Conservation (phyloP, 768 basidiomycete species). For the Artomyces pyxidatus region DNA sequence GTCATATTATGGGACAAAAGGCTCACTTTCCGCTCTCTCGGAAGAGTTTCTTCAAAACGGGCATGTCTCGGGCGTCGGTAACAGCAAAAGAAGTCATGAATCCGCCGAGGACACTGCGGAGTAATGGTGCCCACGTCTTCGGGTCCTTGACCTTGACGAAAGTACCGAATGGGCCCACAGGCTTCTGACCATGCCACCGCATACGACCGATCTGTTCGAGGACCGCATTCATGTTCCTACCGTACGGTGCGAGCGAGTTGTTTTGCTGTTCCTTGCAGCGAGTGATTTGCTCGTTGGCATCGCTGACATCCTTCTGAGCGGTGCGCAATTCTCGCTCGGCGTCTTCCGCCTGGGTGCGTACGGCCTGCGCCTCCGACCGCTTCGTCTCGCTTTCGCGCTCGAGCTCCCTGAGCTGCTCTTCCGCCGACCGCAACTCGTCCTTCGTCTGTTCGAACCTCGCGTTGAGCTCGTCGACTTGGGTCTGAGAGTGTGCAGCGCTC, state of each 20-base stretch:
- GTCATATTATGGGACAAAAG: no score
- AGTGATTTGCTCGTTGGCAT: slow-evolving; percentile 42
- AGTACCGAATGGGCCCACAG: slow-evolving; percentile 74
- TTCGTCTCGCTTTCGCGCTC: not conserved
- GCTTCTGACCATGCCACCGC: slow-evolving; percentile 57
- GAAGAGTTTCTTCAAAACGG: slow-evolving; percentile 46
- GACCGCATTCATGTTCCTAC: slow-evolving; percentile 50
- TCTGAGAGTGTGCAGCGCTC: slow-evolving; percentile 40
- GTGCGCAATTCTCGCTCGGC: slow-evolving; percentile 26
- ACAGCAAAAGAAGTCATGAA: slow-evolving; percentile 67
- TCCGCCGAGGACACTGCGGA: slow-evolving; percentile 52
- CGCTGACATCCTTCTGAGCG: slow-evolving; percentile 34
- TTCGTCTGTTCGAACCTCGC: slow-evolving; percentile 41
- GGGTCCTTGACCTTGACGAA: slow-evolving; percentile 69
- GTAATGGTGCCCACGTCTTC: slow-evolving; percentile 51
- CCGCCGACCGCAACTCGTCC: slow-evolving; percentile 15
- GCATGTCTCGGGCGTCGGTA: slow-evolving; percentile 58
- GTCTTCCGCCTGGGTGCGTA: slow-evolving; percentile 25
- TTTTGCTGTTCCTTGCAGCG: slow-evolving; percentile 42
- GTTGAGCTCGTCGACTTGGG: slow-evolving; percentile 51
- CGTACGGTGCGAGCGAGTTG: slow-evolving; percentile 56
- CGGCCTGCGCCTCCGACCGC: not conserved
- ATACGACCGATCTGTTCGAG: slow-evolving; percentile 41
- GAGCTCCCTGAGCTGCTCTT: slow-evolving; percentile 4
- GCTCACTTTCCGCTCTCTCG: slow-evolving; percentile 57